Evolutionary conservation across 371 early-diverging fungal species (phyloP), one percentile per base, ranked within the genome.

Genomic region (Chytridium lagenaria): DNA sequence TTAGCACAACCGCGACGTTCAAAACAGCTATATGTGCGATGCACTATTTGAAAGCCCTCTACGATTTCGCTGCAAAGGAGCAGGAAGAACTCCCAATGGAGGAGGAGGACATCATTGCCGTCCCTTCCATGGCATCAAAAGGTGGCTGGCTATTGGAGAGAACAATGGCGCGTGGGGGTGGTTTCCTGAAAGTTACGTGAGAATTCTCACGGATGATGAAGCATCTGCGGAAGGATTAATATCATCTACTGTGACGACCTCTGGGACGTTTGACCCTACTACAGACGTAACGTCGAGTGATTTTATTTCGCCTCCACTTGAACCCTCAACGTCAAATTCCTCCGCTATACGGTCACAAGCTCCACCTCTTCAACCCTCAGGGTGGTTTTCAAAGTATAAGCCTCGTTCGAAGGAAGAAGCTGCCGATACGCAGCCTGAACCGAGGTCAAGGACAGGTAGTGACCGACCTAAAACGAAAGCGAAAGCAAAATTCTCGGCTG

Each of bases 131-230:
- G 59, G 33, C 37, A 22, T 39, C 71, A 16, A 34, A 61, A 23
- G 64, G 59, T 2, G 79, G 73, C 2, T 80, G 77, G 77, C 59
- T 81, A 51, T 81, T 76, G 85, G 85, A 19, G 67, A 75, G 50
- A 73, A 72, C 65, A 74, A 80, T 49, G 85, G 80, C 0, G 59
- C 59, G 1, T 74, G 73, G 74, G 85, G 85, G 2, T 84, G 83
- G 81, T 84, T 82, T 69, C 83, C 85, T 2, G 77, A 66, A 36
- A 59, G 66, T 0, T 80, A 74, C 66, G 81, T 84, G 22, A 39
- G 69, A 19, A 28, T 82, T 10, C 61, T 84, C 66, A 73, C 73
- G 33, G 75, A 75, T 30, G 81, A 77, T 23, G 81, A 84, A 68
- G 55, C 37, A 15, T 2, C 5, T 2, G 44, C 44, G 2, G 66